phyloP scores from a whole-genome alignment of 202 grass and related monocot genomes.

The Musa balbisiana region DNA sequence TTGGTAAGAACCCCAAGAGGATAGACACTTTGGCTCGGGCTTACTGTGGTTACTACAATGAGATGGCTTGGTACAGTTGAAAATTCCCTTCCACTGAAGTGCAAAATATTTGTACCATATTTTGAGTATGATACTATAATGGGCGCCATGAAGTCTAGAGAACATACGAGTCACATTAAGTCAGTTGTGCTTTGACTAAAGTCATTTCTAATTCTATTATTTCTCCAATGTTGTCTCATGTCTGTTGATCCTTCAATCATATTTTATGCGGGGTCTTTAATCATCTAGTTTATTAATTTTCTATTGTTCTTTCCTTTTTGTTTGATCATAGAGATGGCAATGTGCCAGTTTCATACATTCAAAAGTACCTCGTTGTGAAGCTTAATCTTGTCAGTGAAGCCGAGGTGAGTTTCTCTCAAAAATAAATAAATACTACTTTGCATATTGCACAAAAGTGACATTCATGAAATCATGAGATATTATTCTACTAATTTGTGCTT shows the following conservation, averaged over 20 bases:
- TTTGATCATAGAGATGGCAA: constrained; percentile 51
- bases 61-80: too few species aligned
- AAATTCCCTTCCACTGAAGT: too few species aligned
- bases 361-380: constrained; percentile 63
- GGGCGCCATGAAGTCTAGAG: too few species aligned
- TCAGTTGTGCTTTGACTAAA: not conserved
- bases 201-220: not conserved
- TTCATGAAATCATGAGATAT: not conserved
- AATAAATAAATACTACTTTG: not conserved
- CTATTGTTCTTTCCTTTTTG: not conserved
- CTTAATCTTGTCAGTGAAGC: constrained; percentile 51
- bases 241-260: not conserved
- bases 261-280: not conserved
- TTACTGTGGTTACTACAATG: too few species aligned
- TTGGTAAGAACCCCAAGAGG: too few species aligned
- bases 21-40: too few species aligned
- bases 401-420: constrained; percentile 39
- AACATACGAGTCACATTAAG: not conserved
- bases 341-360: constrained; percentile 60
- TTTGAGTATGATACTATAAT: not conserved
- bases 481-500: not conserved
- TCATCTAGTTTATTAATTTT: constrained; percentile 16
- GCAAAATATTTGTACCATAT: not conserved
- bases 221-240: not conserved
- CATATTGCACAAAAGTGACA: not conserved